These are phyloP conservation scores for Sphaerobolus stellatus DNA, from an alignment of 1,284 basidiomycete genomes.

Conservation along the genomic window DNA sequence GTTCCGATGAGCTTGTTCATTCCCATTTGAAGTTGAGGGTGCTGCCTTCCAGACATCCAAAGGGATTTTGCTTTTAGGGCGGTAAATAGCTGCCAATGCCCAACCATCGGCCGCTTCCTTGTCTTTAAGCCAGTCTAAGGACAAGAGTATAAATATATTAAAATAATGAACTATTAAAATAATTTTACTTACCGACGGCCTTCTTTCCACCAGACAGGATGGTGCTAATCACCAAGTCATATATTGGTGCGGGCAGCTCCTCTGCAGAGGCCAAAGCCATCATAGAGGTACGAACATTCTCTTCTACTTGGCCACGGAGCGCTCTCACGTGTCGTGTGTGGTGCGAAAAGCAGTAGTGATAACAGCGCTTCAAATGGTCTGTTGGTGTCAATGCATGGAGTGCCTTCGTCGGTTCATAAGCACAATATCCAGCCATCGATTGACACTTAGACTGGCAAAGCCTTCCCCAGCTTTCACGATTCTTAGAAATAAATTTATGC, in stretches of 20 bases:
- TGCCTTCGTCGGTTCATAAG: background rate
- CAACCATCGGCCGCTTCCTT: background rate
- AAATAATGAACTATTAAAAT: background rate
- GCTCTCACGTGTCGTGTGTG: background rate
- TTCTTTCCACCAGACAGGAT: conserved; percentile 8
- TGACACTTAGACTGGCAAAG: background rate
- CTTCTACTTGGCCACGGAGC: background rate
- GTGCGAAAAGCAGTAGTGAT: conserved; percentile 7
- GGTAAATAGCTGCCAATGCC: background rate
- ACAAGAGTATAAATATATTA: too few species aligned
- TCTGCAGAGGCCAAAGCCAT: conserved; percentile 3
- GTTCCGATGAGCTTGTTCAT: background rate
- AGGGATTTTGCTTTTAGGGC: background rate
- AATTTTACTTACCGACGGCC: conserved; percentile 8
- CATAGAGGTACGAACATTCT: conserved; percentile 1
- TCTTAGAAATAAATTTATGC: background rate
- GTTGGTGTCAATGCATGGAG: conserved; percentile 2
- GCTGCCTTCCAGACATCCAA: background rate
- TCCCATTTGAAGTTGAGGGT: background rate
- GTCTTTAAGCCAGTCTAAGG: background rate
- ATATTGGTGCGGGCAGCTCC: background rate
- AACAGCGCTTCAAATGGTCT: conserved; percentile 6
- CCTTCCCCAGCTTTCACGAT: background rate
- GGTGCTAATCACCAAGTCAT: background rate
- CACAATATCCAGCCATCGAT: background rate